Base-by-base conservation (phyloP, 73 alveolate species). In the Paramecium bursaria region DNA sequence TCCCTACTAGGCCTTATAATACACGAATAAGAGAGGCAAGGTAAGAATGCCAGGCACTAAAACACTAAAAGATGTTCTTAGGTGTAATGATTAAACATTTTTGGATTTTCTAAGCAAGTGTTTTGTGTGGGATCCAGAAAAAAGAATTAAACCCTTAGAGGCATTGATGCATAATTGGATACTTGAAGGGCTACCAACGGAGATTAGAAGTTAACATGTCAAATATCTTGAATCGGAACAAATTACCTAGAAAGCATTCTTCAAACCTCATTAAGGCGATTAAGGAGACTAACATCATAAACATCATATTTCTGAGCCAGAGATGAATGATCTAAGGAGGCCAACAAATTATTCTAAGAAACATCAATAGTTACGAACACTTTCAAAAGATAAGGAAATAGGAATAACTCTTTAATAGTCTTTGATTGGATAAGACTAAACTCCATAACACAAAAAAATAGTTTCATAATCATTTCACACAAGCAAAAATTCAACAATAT, bases 81-180 rank as follows among this genome's bases (percentile, higher is more conserved):
- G 91, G 27, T 91, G 94, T 30, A 86, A 90, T 21, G 98, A 94
- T 50, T 61, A 85, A 15, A 73, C 44, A 17, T 88, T 90, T 77
- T 51, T 92, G 4, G 98, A 92, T 85, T 92, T 95, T 87, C 86
- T 95, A 13, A 50, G 85, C 2, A 74, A 91, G 73, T 93, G 99
- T 74, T 89, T 95, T 47, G 95, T 90, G 52, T 95, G 99, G 98
- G 96, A 95, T 67, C 96, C 95, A 26, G 90, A 92, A 26, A 88
- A 92, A 74, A 92, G 99, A 89, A 67, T 95, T 61, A 90, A 92
- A 31, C 97, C 99, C 11, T 92, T 90, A 49, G 97, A 95, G 85
- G 99, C 97, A 1, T 75, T 95, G 30, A 74, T 87, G 85, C 99
- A 95, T 87, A 82, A 88, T 17, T 91, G 96, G 94, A 88, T 91